Conservation (phyloP, 768 basidiomycete genomes). For the Amanita rubescens region DNA sequence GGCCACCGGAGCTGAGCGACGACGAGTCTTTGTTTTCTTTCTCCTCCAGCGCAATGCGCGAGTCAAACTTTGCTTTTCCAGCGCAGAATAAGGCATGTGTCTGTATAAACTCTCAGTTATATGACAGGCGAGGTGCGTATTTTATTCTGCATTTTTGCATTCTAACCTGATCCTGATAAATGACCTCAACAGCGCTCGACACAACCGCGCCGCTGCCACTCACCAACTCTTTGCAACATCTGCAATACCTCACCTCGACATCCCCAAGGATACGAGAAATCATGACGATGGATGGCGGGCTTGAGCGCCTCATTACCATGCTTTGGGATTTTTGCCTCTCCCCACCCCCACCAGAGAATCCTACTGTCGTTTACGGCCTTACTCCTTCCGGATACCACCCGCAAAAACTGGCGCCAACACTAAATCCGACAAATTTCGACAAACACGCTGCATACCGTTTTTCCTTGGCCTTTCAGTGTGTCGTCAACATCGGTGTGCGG, state of each 20-base stretch:
- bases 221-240: constrained; percentile 92
- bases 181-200: constrained; percentile 35
- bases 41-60: constrained; percentile 54
- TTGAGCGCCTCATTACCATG: constrained; percentile 91
- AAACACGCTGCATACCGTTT: constrained; percentile 85
- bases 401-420: constrained; percentile 46
- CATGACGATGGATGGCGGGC: constrained; percentile 95
- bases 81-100: constrained; percentile 93
- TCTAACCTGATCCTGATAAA: constrained; percentile 9
- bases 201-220: constrained; percentile 51
- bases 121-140: constrained; percentile 81
- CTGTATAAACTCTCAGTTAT: constrained; percentile 89
- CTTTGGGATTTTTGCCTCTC: constrained; percentile 82
- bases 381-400: constrained; percentile 54
- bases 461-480: constrained; percentile 90
- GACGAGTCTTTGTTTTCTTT: not conserved
- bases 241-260: constrained; percentile 94
- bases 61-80: constrained; percentile 92
- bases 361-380: constrained; percentile 70
- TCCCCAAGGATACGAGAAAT: constrained; percentile 98
- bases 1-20: not conserved
- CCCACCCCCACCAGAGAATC: constrained; percentile 77
- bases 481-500: constrained; percentile 94
- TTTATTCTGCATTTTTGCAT: constrained; percentile 1
- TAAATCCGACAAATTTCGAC: constrained; percentile 66